Base-by-base conservation (phyloP, 805 yeast species). In the Wickerhamiella lipophila region DNA sequence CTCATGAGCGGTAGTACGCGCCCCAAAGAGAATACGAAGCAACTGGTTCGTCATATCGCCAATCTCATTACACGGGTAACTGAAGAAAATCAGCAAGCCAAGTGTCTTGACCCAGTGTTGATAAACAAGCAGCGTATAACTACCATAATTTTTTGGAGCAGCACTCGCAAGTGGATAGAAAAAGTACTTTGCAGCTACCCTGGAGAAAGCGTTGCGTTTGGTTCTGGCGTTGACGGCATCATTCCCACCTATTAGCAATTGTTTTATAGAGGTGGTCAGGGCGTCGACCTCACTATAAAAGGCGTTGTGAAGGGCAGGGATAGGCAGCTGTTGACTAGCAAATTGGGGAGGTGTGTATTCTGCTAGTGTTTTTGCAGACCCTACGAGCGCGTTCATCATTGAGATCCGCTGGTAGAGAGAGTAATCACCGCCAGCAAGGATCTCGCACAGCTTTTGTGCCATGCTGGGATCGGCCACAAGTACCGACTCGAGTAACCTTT, bases 381-480 rank as follows among this genome's bases (percentile, higher is more conserved):
- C 64, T 0, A 88, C 80, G 11, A 85, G 59, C 0, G 83, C 67
- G 3, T 88, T 76, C 16, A 92, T 62, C 7, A 88, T 68, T 25
- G 75, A 65, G 65, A 88, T 69, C 43, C 97, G 64, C 52, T 81
- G 88, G 52, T 83, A 92, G 16, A 92, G 61, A 0, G 95, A 85
- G 53, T 81, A 77, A 58, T 89, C 98, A 0, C 88, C 87, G 0
- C 73, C 69, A 30, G 76, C 66, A 15, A 87, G 65, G 15, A 79
- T 61, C 23, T 68, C 59, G 36, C 75, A 63, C 6, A 68, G 56
- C 6, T 64, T 56, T 8, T 61, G 53, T 0, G 79, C 59, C 23
- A 71, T 68, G 1, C 66, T 58, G 0, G 85, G 77, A 43, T 70
- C 70, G 0, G 78, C 68, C 0, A 74, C 78, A 15, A 83, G 66